Conservation (phyloP, 2,329 filamentous ascomycete genomes). For the Neurospora sp. region DNA sequence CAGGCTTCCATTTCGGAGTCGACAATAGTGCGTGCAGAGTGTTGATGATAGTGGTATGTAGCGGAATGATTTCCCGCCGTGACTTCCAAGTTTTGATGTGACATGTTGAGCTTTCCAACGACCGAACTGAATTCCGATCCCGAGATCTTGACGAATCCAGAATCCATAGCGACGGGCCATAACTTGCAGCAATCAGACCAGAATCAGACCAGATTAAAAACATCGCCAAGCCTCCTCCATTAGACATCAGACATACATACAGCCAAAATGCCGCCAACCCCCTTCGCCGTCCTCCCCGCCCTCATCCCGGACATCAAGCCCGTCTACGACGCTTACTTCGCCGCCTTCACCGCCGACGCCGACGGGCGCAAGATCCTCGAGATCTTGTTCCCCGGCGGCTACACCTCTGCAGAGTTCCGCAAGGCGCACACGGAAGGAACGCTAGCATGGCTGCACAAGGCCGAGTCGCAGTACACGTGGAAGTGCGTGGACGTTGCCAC, state of each 20-base stretch:
- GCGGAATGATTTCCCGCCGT: no score
- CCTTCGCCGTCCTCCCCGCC: slow-evolving; percentile 32
- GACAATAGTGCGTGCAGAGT: no score
- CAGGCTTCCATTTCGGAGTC: no score
- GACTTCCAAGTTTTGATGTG: not conserved
- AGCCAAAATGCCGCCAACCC: slow-evolving; percentile 19
- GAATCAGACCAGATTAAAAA: not conserved
- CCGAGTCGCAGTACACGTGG: slow-evolving; percentile 32
- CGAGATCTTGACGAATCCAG: not conserved
- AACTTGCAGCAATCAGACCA: not conserved
- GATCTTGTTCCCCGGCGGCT: slow-evolving; percentile 28
- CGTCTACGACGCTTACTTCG: slow-evolving; percentile 38
- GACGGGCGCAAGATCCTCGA: slow-evolving; percentile 31
- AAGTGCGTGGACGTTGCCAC: slow-evolving; percentile 36
- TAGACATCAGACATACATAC: not conserved
- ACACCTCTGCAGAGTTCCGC: slow-evolving; percentile 28
- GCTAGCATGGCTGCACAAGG: slow-evolving; percentile 28
- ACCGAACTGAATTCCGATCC: not conserved
- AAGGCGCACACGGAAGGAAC: slow-evolving; percentile 32
- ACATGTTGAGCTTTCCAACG: not conserved
- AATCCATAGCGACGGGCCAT: not conserved
- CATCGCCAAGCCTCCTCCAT: not conserved
- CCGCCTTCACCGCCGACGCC: slow-evolving; percentile 29
- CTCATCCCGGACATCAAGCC: slow-evolving; percentile 34
- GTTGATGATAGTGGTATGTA: no score